Evolutionary conservation across 805 yeast species (phyloP), one percentile per base, ranked within the genome.

Genomic region (Saitoella complicata): DNA sequence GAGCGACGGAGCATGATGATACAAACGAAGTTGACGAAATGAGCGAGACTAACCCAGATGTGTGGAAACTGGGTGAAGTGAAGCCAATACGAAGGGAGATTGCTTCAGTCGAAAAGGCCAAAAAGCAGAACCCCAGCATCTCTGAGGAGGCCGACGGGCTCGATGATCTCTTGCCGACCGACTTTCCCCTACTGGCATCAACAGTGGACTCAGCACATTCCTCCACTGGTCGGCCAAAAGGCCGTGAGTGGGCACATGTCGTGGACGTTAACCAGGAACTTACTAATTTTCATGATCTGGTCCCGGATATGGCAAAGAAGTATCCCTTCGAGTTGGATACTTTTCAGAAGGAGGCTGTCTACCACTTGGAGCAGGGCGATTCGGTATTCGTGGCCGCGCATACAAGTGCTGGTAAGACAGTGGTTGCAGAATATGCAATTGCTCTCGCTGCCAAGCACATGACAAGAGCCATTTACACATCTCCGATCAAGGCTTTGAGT

Each of bases 321-420:
- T 91, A 94, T 91, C 96, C 98, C 0, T 91, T 91, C 56, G 88
- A 86, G 58, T 68, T 91, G 40, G 99, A 91, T 63, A 78, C 81
- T 33, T 91, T 91, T 63, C 99, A 91, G 59, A 86, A 91, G 57
- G 97, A 91, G 63, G 98, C 99, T 0, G 81, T 91, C 0, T 91
- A 82, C 57, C 97, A 87, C 61, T 67, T 91, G 49, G 99, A 91
- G 57, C 95, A 86, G 61, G 97, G 97, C 36, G 98, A 91, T 57
- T 88, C 97, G 6, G 99, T 91, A 3, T 91, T 91, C 63, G 95
- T 91, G 2, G 97, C 97, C 3, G 99, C 99, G 0, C 98, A 88
- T 61, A 88, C 98, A 0, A 88, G 97, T 3, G 98, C 98, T 0
- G 98, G 98, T 63, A 88, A 88, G 58, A 88, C 98, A 0, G 98